Conservation (phyloP, 352 stramenopile genomes). For the Phytophthora colocasiae region DNA sequence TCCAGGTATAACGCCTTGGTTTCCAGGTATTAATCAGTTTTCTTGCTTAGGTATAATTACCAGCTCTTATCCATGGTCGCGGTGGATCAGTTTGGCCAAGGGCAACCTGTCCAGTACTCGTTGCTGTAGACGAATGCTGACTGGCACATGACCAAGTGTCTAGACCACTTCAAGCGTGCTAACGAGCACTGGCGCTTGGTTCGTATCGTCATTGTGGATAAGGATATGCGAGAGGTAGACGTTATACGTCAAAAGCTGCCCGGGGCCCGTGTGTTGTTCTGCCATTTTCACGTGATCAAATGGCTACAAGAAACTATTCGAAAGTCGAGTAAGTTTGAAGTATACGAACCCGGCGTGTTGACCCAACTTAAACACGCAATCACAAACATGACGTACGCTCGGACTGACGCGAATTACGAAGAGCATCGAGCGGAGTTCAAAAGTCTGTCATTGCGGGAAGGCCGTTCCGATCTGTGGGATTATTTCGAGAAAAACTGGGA, state of each 20-base stretch:
- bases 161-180: slow-evolving; percentile 13
- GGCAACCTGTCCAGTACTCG: slow-evolving; percentile 15
- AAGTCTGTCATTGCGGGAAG: background rate
- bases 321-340: background rate
- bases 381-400: background rate
- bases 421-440: background rate
- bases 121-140: slow-evolving; percentile 4
- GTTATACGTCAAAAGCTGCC: background rate
- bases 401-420: background rate
- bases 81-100: slow-evolving; percentile 11
- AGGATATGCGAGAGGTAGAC: slow-evolving; percentile 13
- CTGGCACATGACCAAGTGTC: slow-evolving; percentile 7
- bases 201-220: slow-evolving; percentile 11
- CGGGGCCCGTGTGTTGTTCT: background rate
- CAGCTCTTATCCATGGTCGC: slow-evolving; percentile 4
- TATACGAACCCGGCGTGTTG: background rate
- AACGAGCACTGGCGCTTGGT: slow-evolving; percentile 14
- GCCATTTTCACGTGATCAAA: slow-evolving; percentile 3
- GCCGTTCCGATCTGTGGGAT: too few relatives aligned
- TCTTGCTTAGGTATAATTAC: too few relatives aligned
- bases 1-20: too few relatives aligned
- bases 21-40: too few relatives aligned
- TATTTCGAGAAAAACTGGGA: too few relatives aligned
- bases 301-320: background rate
- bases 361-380: background rate